phyloP scores from a whole-genome alignment of 768 basidiomycete species.

The Boletus reticuloceps region DNA sequence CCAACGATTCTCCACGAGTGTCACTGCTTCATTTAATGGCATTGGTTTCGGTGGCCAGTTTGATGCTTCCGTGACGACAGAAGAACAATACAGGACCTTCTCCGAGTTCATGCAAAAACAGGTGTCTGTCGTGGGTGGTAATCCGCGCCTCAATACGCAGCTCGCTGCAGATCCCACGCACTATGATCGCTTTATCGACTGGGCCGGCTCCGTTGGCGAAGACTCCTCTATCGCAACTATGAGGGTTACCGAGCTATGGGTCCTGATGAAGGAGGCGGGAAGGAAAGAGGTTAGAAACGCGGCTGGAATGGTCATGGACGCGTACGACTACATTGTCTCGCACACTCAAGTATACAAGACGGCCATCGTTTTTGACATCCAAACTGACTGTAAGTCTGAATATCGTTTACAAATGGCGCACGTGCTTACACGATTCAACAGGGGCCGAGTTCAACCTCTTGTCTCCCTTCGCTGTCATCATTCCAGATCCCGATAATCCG shows the following conservation, averaged over 20 bases:
- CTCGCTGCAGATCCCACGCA: constrained; percentile 5
- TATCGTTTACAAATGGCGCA: background rate
- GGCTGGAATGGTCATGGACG: constrained; percentile 3
- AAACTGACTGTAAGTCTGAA: constrained; percentile 3
- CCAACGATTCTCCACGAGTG: too few species aligned
- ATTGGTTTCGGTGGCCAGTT: too few species aligned
- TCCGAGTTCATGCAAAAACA: background rate
- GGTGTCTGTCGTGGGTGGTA: constrained; percentile 6
- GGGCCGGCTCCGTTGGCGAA: background rate
- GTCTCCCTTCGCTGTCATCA: background rate
- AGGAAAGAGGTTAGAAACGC: background rate
- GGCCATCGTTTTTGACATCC: constrained; percentile 2
- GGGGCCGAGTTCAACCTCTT: constrained; percentile 13
- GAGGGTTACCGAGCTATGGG: constrained; percentile 5
- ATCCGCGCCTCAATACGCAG: background rate
- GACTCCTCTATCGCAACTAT: background rate
- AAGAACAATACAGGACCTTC: background rate
- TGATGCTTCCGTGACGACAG: background rate
- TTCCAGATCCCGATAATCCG: background rate
- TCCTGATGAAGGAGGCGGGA: background rate
- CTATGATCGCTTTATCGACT: background rate
- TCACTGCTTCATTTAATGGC: too few species aligned
- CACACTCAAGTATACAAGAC: background rate
- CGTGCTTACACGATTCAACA: background rate
- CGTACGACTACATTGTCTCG: constrained; percentile 2